Conservation (phyloP, 768 basidiomycete species). For the Peribolospora kevripleyi region DNA sequence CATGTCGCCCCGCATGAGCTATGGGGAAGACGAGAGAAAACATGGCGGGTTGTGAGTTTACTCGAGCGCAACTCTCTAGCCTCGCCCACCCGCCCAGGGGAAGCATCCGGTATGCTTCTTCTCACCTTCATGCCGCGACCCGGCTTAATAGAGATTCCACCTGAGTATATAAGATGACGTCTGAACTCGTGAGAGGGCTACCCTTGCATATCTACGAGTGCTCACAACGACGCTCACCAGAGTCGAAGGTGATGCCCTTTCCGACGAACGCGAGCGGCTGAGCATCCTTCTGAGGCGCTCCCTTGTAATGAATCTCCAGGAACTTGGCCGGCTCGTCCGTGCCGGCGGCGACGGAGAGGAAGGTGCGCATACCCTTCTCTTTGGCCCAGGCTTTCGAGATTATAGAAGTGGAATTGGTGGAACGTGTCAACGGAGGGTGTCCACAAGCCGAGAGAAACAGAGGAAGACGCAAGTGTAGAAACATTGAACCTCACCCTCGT, state of each 20-base stretch:
- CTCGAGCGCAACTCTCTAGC: neutral
- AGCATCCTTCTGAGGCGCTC: conserved; percentile 32
- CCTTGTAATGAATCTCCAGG: conserved; percentile 69
- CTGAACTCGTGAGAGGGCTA: neutral
- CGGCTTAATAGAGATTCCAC: conserved; percentile 65
- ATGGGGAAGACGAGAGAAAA: neutral
- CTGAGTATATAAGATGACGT: neutral
- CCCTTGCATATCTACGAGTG: neutral
- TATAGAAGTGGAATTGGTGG: conserved; percentile 1
- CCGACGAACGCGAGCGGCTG: conserved; percentile 35
- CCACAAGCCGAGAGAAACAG: neutral
- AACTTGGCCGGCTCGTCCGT: conserved; percentile 64
- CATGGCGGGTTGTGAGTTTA: neutral
- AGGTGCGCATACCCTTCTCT: conserved; percentile 64
- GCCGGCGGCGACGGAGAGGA: conserved; percentile 66
- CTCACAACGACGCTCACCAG: conserved; percentile 23
- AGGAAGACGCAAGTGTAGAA: neutral
- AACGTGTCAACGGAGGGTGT: neutral
- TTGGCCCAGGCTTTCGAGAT: conserved; percentile 44
- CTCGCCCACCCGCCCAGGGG: conserved; percentile 1
- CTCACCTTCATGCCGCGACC: conserved; percentile 25
- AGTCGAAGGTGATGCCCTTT: conserved; percentile 71
- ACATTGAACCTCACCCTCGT: conserved; percentile 32
- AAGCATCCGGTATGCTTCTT: too few relatives aligned
- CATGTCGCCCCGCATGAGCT: conserved; percentile 57